Evolutionary conservation across 257 asterid species (phyloP).

Genomic region (Echites panduratus): DNA sequence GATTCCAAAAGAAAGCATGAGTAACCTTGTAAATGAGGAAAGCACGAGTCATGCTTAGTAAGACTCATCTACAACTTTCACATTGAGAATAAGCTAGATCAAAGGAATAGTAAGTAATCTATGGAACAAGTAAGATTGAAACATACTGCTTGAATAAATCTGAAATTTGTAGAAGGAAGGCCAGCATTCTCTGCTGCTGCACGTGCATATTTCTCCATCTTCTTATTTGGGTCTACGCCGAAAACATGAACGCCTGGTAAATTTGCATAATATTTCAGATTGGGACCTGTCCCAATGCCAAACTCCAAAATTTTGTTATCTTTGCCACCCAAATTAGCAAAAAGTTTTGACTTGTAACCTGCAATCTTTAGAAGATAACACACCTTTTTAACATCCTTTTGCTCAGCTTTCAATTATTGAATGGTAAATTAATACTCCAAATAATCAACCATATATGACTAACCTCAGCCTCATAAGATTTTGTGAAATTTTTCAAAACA

Average conservation of each 20-base stretch:
- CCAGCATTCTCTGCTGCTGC: constrained; percentile 69
- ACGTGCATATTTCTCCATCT: constrained; percentile 78
- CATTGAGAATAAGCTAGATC: neutral
- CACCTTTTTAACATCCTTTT: constrained; percentile 5
- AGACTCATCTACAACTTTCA: neutral
- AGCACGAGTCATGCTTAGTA: neutral
- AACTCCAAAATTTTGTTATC: constrained; percentile 59
- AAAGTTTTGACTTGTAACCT: constrained; percentile 59
- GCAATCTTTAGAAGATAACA: constrained; percentile 49
- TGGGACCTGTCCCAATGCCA: constrained; percentile 92
- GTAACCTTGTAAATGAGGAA: neutral
- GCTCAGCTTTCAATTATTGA: neutral
- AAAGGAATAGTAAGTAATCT: neutral
- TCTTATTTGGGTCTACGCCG: constrained; percentile 77
- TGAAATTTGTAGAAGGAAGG: constrained; percentile 46
- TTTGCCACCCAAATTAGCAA: constrained; percentile 61
- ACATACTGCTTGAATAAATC: constrained; percentile 67
- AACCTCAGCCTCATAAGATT: constrained; percentile 80
- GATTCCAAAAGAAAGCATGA: neutral
- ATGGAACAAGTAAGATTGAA: neutral
- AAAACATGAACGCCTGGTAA: constrained; percentile 39
- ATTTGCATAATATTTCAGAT: constrained; percentile 65
- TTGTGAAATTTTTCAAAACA: constrained; percentile 47
- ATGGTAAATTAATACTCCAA: constrained; percentile 1
- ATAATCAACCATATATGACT: constrained; percentile 10